phyloP scores from a whole-genome alignment of 148 eudicot genomes.

The Rhododendron mucronatum region DNA sequence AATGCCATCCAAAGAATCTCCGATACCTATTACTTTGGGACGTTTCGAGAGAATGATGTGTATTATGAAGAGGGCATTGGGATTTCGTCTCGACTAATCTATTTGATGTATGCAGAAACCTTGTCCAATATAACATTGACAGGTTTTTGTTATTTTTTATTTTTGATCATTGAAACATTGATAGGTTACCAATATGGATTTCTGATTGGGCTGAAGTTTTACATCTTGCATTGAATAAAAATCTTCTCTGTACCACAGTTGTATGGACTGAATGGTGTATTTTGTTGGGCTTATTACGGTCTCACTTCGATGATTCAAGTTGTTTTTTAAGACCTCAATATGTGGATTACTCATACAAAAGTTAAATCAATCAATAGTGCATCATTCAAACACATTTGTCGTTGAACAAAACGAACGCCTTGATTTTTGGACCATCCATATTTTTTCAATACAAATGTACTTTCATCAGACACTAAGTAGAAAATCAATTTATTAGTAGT shows the following conservation, averaged over 20 bases:
- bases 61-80: not conserved
- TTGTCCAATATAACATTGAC: not conserved
- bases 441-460: not conserved
- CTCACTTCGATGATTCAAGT: not conserved
- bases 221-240: not conserved
- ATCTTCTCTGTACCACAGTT: not conserved
- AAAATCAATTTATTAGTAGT: not conserved
- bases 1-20: not conserved
- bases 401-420: not conserved
- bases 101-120: not conserved
- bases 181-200: not conserved
- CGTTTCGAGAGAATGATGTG: not conserved
- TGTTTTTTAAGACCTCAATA: not conserved
- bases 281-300: not conserved
- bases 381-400: not conserved
- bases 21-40: not conserved
- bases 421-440: not conserved
- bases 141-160: too few species aligned
- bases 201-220: not conserved
- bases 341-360: not conserved
- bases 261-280: not conserved
- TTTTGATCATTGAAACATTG: not conserved
- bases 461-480: not conserved
- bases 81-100: not conserved
- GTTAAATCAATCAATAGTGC: not conserved